Percentiles rank a stretch among this genome's conserved stretches.
Conservation (phyloP, 2,329 filamentous ascomycete species). For the Cytospora schulzeri region DNA sequence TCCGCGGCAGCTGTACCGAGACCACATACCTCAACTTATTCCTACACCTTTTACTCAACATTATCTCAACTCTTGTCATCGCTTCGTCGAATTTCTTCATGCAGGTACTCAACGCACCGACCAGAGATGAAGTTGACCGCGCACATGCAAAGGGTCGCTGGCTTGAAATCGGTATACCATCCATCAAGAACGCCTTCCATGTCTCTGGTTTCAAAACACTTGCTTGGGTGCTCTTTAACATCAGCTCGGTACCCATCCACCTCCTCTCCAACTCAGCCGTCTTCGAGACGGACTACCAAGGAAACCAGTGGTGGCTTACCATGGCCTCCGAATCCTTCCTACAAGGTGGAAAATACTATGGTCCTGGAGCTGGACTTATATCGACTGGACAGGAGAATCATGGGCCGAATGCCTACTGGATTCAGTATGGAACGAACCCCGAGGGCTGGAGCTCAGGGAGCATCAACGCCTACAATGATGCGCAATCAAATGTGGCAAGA, state of each 20-base stretch:
- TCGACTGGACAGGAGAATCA: neutral
- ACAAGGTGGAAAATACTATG: neutral
- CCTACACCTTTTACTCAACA: slow-evolving; percentile 51
- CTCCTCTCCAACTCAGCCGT: slow-evolving; percentile 32
- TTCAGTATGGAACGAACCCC: too few species aligned
- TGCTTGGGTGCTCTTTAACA: slow-evolving; percentile 30
- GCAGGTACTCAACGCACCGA: slow-evolving; percentile 54
- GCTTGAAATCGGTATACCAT: slow-evolving; percentile 49
- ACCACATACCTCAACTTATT: slow-evolving; percentile 28
- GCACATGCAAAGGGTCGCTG: slow-evolving; percentile 46
- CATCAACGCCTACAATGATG: neutral
- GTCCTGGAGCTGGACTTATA: slow-evolving; percentile 6
- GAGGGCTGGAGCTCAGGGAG: too few species aligned
- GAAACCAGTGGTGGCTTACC: slow-evolving; percentile 20
- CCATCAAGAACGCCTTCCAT: slow-evolving; percentile 41
- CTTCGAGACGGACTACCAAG: slow-evolving; percentile 21
- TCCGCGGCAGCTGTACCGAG: slow-evolving; percentile 27
- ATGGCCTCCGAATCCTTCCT: slow-evolving; percentile 28
- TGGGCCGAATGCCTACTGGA: too few species aligned
- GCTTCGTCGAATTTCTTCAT: slow-evolving; percentile 53
- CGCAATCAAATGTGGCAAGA: neutral
- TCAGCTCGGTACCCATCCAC: slow-evolving; percentile 35
- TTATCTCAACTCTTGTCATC: slow-evolving; percentile 47
- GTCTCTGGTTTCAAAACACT: slow-evolving; percentile 29
- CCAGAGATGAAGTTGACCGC: slow-evolving; percentile 48